phyloP scores from a whole-genome alignment of 495 filamentous ascomycete genomes.

The Aspergillus campestris region DNA sequence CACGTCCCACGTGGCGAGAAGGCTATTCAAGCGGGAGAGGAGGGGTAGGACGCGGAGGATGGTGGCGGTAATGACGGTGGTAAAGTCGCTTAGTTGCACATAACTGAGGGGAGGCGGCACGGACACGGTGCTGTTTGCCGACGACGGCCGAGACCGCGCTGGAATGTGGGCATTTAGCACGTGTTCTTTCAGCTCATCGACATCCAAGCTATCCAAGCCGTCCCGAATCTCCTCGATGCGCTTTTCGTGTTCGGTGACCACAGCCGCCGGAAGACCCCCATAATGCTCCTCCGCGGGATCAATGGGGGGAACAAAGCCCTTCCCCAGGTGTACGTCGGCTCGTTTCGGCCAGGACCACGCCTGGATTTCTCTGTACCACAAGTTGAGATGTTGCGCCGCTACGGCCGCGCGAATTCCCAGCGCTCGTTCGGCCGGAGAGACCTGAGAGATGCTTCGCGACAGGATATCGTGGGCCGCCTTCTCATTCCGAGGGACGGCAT shows the following conservation, averaged over 20 bases:
- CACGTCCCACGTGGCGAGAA: conserved; percentile 67
- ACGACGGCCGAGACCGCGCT: conserved; percentile 46
- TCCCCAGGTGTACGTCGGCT: conserved; percentile 27
- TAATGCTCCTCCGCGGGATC: conserved; percentile 43
- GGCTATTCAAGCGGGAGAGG: conserved; percentile 58
- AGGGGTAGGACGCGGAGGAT: conserved; percentile 78
- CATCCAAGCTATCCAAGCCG: conserved; percentile 68
- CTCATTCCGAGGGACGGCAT: conserved; percentile 44
- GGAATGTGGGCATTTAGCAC: conserved; percentile 71
- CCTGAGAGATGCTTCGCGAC: conserved; percentile 56
- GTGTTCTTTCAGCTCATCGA: conserved; percentile 86
- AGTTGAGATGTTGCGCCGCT: conserved; percentile 61
- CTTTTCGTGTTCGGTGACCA: conserved; percentile 58
- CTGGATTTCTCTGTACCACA: conserved; percentile 71
- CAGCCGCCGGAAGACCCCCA: conserved; percentile 56
- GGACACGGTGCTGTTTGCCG: conserved; percentile 43
- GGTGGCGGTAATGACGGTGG: conserved; percentile 80
- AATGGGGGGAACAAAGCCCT: conserved; percentile 48
- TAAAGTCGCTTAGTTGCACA: conserved; percentile 70
- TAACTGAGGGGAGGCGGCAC: conserved; percentile 46
- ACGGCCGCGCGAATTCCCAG: conserved; percentile 67
- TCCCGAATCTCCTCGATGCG: conserved; percentile 70
- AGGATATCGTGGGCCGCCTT: conserved; percentile 43
- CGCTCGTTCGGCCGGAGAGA: conserved; percentile 57
- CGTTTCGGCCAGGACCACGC: conserved; percentile 64